Percentiles rank a stretch among this genome's conserved stretches.
These are phyloP conservation scores for Corchorus capsularis DNA, from an alignment of 345 rosid genomes.

Conservation along the genomic window DNA sequence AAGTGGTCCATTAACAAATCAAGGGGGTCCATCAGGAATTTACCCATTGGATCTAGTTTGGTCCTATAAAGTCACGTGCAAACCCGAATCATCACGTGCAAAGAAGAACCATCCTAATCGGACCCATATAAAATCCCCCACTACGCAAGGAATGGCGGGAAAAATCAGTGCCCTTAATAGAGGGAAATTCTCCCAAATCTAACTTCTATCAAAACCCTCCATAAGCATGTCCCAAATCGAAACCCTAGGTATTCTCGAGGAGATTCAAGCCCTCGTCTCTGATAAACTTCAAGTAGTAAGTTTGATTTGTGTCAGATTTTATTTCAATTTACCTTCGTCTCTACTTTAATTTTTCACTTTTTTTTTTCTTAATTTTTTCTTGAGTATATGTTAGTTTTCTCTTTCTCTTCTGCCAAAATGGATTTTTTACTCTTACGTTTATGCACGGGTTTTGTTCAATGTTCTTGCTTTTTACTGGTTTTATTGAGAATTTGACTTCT, in stretches of 20 bases:
- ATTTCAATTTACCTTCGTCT: neutral
- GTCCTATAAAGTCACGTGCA: neutral
- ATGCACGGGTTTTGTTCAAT: neutral
- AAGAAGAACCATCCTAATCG: neutral
- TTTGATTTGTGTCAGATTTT: neutral
- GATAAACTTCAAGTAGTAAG: slow-evolving; percentile 83
- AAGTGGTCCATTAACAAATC: too few species aligned
- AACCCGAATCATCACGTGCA: neutral
- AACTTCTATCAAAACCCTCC: slow-evolving; percentile 17
- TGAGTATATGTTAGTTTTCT: neutral
- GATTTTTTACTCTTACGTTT: neutral
- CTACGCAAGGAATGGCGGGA: slow-evolving; percentile 48
- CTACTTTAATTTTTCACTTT: neutral
- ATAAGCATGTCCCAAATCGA: slow-evolving; percentile 49
- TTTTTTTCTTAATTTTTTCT: neutral
- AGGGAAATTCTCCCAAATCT: slow-evolving; percentile 36
- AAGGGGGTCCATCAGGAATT: too few species aligned
- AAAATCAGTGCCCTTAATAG: slow-evolving; percentile 24
- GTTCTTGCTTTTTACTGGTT: slow-evolving; percentile 3
- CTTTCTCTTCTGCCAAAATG: neutral
- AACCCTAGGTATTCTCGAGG: slow-evolving; percentile 68
- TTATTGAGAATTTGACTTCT: slow-evolving; percentile 10
- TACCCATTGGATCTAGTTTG: too few species aligned
- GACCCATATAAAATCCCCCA: neutral
- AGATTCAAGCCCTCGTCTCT: slow-evolving; percentile 71